Evolutionary conservation across 176 grass and related monocot genomes (phyloP).

Genomic region (Aegilops tauschii): DNA sequence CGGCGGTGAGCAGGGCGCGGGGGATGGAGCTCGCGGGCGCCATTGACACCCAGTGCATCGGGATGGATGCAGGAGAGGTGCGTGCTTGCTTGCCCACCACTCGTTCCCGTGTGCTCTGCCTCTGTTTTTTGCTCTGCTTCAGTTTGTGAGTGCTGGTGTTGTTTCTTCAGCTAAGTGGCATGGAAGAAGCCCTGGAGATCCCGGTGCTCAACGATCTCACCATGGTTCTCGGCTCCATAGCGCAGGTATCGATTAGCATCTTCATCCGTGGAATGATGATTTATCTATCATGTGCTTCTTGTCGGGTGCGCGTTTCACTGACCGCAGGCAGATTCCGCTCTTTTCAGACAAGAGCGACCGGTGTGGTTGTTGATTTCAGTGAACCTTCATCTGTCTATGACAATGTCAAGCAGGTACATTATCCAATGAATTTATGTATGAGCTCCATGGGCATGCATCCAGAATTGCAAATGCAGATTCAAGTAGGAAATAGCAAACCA

Average conservation of each 20-base stretch:
- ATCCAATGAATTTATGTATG: not conserved
- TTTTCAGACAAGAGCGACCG: constrained; percentile 61
- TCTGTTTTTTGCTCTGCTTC: not conserved
- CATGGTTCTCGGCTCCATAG: constrained; percentile 92
- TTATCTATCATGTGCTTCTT: not conserved
- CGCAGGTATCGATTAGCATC: constrained; percentile 17
- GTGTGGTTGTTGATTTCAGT: constrained; percentile 81
- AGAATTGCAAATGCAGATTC: not conserved
- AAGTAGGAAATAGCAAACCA: not conserved
- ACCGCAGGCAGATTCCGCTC: not conserved
- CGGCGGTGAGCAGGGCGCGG: constrained; percentile 65
- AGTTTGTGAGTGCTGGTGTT: not conserved
- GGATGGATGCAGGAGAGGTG: constrained; percentile 49
- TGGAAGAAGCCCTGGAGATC: constrained; percentile 91
- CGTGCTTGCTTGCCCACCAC: not conserved
- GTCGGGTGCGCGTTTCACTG: not conserved
- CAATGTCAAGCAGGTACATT: constrained; percentile 83
- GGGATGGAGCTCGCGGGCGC: constrained; percentile 83
- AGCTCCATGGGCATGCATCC: not conserved
- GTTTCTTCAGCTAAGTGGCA: constrained; percentile 54
- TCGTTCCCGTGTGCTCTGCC: not conserved
- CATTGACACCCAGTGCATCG: constrained; percentile 57
- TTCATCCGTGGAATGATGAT: not conserved
- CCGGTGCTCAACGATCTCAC: constrained; percentile 87
- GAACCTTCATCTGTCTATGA: constrained; percentile 82